Evolutionary conservation across 352 stramenopile species (phyloP).

Genomic region (Pythium guiyangense): DNA sequence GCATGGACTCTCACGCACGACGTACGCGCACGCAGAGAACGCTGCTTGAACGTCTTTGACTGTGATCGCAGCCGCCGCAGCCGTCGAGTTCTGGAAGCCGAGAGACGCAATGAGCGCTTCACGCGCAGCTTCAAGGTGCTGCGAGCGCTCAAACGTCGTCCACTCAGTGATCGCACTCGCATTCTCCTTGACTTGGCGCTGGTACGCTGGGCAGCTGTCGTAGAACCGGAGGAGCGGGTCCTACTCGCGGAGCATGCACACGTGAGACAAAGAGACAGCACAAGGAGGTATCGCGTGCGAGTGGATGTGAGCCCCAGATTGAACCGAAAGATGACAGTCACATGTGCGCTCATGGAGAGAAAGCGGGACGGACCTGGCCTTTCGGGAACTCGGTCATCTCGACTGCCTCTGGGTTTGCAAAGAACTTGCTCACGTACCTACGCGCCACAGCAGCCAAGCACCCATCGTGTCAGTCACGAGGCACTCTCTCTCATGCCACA

Average conservation of each 20-base stretch:
- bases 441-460: neutral
- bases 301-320: neutral
- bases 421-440: conserved; percentile 60
- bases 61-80: conserved; percentile 19
- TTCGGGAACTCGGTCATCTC: conserved; percentile 40
- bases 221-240: conserved; percentile 64
- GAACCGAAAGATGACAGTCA: too few relatives aligned
- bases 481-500: neutral
- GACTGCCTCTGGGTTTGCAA: conserved; percentile 46
- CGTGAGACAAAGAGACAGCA: neutral
- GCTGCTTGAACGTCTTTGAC: conserved; percentile 35
- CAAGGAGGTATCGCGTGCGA: neutral
- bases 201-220: conserved; percentile 58
- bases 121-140: conserved; percentile 24
- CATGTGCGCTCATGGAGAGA: neutral
- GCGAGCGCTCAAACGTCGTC: conserved; percentile 30
- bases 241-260: conserved; percentile 11
- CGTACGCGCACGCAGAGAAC: conserved; percentile 64
- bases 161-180: conserved; percentile 32
- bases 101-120: conserved; percentile 29
- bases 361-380: conserved; percentile 4
- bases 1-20: neutral
- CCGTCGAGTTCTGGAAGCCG: conserved; percentile 22
- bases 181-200: conserved; percentile 51
- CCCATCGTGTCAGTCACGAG: neutral